Base-by-base conservation (phyloP, 2,329 filamentous ascomycete species). In the Coniochaeta hoffmannii region DNA sequence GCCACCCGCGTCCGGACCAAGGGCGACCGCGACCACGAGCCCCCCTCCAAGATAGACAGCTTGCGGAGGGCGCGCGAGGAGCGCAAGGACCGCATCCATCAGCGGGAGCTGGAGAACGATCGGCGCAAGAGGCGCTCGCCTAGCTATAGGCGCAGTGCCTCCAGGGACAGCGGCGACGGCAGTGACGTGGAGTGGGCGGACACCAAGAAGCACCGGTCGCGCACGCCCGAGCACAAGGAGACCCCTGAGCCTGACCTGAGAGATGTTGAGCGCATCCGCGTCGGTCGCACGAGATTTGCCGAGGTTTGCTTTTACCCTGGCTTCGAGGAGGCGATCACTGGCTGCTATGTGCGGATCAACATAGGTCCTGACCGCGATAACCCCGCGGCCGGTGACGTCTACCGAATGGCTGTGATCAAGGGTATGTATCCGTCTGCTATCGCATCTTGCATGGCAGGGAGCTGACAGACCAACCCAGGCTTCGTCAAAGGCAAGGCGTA, bases 301-400 rank as follows among this genome's bases (percentile, higher is more conserved):
- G 85, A 93, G 65, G 88, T 96, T 55, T 97, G 91, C 77, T 96
- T 96, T 74, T 93, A 92, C 63, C 94, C 94, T 11, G 87, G 87
- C 4, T 97, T 99, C 62, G 89, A 96, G 55, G 76, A 88, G 9
- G 81, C 88, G 30, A 88, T 97, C 64, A 83, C 78, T 15, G 90
- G 90, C 53, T 95, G 91, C 70, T 99, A 88, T 68, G 87, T 87
- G 35, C 89, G 94, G 53, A 84, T 97, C 61, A 89, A 86, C 59
- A 83, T 97, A 56, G 93, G 92, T 0, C 80, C 87, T 12, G 88
- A 95, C 66, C 49, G 28, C 17, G 28, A 51, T 15, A 31, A 31
- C 9, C 81, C 82, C 11, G 79, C 85, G 22, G 89, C 82, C 4
- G 86, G 87, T 3, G 87, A 88, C 59, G 81, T 89, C 61, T 99